Evolutionary conservation across 768 basidiomycete species (phyloP).

Genomic region (Pleurotus citrinopileatus): DNA sequence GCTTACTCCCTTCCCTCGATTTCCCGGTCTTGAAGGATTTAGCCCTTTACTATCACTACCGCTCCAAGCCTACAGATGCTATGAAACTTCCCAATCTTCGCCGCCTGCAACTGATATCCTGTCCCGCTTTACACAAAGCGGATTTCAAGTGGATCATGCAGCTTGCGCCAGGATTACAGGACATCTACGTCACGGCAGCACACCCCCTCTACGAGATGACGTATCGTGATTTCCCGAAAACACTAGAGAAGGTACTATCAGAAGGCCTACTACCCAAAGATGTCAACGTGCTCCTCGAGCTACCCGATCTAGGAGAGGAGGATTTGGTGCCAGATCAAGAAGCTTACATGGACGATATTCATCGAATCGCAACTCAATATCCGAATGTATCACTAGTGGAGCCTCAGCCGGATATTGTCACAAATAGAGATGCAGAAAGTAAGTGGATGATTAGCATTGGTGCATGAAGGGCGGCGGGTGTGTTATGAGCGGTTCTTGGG

Average conservation of each 20-base stretch:
- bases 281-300: background rate
- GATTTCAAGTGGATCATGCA: slow-evolving; percentile 6
- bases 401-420: background rate
- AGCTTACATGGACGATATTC: background rate
- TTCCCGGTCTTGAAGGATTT: slow-evolving; percentile 1
- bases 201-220: slow-evolving; percentile 1
- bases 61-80: background rate
- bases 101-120: background rate
- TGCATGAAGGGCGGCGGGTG: too few relatives aligned
- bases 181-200: background rate
- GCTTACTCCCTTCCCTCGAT: background rate
- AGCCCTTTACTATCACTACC: slow-evolving; percentile 3
- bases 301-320: background rate
- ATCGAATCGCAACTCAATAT: background rate
- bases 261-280: slow-evolving; percentile 1
- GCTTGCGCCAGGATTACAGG: background rate
- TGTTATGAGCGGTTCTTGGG: too few relatives aligned
- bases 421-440: background rate
- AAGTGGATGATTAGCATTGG: background rate
- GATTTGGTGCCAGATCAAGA: background rate
- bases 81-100: background rate
- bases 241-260: background rate
- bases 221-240: background rate
- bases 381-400: background rate
- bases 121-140: background rate